phyloP scores from a whole-genome alignment of 2,329 filamentous ascomycete species.

The Fusarium brevicatenulatum region DNA sequence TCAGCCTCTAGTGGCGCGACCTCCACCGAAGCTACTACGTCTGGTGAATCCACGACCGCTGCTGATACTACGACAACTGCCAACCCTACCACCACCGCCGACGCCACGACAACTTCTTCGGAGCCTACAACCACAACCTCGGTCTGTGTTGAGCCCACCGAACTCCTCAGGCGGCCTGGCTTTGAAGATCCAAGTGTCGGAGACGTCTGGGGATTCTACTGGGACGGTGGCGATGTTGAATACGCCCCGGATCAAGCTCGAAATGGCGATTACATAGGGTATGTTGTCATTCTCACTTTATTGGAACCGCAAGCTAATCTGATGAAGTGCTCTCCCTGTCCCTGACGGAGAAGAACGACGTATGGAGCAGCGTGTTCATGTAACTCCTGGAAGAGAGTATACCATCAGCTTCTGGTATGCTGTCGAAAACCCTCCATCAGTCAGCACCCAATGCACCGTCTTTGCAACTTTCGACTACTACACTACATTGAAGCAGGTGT shows the following conservation, averaged over 20 bases:
- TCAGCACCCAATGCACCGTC: background rate
- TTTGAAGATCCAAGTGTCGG: background rate
- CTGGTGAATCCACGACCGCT: background rate
- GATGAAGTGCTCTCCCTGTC: background rate
- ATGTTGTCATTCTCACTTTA: background rate
- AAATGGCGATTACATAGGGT: background rate
- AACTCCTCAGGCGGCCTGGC: background rate
- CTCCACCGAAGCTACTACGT: fast-evolving
- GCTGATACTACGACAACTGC: background rate
- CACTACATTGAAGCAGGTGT: background rate
- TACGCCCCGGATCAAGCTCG: fast-evolving
- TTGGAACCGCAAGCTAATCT: background rate
- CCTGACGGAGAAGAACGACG: background rate
- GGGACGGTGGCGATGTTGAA: background rate
- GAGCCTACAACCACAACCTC: constrained; percentile 16
- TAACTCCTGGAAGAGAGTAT: background rate
- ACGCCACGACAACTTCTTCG: background rate
- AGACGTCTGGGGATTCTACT: constrained; percentile 2
- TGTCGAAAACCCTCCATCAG: background rate
- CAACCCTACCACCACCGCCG: background rate
- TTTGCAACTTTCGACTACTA: constrained; percentile 16
- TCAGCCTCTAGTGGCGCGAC: background rate
- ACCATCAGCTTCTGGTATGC: constrained; percentile 1
- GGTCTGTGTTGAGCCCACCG: background rate
- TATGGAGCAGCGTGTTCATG: constrained; percentile 4